phyloP scores from a whole-genome alignment of 2,329 filamentous ascomycete genomes.

The Fusarium fracticaudum region DNA sequence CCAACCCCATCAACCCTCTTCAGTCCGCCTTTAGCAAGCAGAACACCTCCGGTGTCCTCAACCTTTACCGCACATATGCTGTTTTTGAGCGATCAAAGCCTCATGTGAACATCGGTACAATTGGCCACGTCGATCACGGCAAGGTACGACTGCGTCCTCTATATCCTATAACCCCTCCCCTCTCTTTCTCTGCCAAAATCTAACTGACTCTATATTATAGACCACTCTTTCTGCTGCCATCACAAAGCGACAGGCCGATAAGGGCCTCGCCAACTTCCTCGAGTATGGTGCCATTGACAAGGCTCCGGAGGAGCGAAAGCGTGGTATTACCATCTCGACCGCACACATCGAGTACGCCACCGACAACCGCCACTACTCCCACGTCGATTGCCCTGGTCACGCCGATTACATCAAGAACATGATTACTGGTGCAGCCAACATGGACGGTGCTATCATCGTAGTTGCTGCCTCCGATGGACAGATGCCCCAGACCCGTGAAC shows the following conservation, averaged over 20 bases:
- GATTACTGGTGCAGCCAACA: slow-evolving; percentile 99
- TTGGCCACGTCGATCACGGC: slow-evolving; percentile 99
- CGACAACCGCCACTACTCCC: slow-evolving; percentile 94
- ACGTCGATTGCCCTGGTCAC: slow-evolving; percentile 99
- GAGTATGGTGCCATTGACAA: slow-evolving; percentile 99
- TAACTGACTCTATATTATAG: slow-evolving; percentile 57
- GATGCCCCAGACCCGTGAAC: slow-evolving; percentile 99
- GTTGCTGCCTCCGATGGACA: slow-evolving; percentile 98
- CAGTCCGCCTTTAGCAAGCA: slow-evolving; percentile 73
- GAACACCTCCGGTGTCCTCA: slow-evolving; percentile 71
- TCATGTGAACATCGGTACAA: slow-evolving; percentile 99
- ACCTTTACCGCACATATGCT: slow-evolving; percentile 72
- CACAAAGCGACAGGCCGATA: slow-evolving; percentile 96
- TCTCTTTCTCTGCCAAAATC: slow-evolving; percentile 3
- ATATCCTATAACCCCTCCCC: background rate
- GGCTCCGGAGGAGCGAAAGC: slow-evolving; percentile 98
- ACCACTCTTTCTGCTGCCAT: slow-evolving; percentile 98
- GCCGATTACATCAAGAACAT: slow-evolving; percentile 99
- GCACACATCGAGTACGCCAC: slow-evolving; percentile 99
- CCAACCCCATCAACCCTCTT: slow-evolving; percentile 78
- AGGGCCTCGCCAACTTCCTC: slow-evolving; percentile 92
- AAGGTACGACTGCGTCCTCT: slow-evolving; percentile 71
- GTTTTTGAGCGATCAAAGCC: slow-evolving; percentile 91
- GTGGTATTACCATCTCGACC: slow-evolving; percentile 99
- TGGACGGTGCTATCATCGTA: slow-evolving; percentile 99